These are phyloP conservation scores for Diutina neorugosa DNA, from an alignment of 1,139 yeast genomes.

Conservation along the genomic window DNA sequence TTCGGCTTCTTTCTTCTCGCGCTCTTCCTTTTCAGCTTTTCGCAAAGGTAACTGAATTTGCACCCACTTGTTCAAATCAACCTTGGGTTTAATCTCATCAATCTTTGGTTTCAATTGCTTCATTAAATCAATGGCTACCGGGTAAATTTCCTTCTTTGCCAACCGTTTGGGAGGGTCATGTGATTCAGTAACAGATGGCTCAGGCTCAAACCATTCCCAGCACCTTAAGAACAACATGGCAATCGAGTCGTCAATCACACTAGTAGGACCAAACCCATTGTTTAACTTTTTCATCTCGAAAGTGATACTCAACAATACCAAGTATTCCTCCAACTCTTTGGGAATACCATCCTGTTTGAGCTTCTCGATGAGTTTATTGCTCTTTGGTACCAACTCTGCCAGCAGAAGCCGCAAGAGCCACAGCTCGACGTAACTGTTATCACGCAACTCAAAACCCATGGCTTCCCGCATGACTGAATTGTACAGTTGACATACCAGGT, in stretches of 20 bases:
- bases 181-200: conserved; percentile 10
- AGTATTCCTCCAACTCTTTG: neutral
- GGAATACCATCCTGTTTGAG: conserved; percentile 12
- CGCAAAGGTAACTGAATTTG: neutral
- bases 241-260: conserved; percentile 63
- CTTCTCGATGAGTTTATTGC: conserved; percentile 21
- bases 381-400: conserved; percentile 30
- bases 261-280: conserved; percentile 75
- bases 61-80: neutral
- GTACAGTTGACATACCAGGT: conserved; percentile 33
- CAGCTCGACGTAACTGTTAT: conserved; percentile 32
- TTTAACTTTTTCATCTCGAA: conserved; percentile 61
- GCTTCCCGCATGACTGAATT: conserved; percentile 39
- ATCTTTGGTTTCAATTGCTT: conserved; percentile 6
- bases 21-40: neutral
- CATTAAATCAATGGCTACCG: conserved; percentile 26
- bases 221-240: conserved; percentile 49
- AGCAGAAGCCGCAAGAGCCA: conserved; percentile 33
- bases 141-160: conserved; percentile 35
- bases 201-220: conserved; percentile 15
- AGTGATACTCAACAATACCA: conserved; percentile 20
- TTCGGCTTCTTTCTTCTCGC: neutral
- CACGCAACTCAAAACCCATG: conserved; percentile 28
- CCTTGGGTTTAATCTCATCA: neutral
- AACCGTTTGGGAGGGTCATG: conserved; percentile 19